These are phyloP conservation scores for Thyridium curvatum DNA, from an alignment of 2,329 filamentous ascomycete species.

Conservation along the genomic window DNA sequence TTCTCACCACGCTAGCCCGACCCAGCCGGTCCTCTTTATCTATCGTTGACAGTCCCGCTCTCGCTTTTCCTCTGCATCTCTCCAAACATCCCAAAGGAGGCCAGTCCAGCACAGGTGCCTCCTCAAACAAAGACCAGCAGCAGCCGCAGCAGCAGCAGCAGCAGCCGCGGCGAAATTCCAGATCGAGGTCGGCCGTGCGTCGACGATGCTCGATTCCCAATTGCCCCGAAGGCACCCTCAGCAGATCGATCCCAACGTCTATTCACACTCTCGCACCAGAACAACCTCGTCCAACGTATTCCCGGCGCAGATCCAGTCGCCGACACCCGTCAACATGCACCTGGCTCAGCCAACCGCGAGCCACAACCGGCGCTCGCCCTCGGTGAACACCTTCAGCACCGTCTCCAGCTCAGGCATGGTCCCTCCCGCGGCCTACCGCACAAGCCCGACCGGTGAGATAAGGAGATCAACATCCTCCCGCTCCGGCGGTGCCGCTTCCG, in stretches of 20 bases:
- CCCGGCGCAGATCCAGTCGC: constrained; percentile 23
- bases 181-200: background rate
- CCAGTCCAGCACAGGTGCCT: background rate
- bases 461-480: constrained; percentile 77
- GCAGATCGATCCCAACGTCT: constrained; percentile 24
- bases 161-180: too few relatives aligned
- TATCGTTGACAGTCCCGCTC: background rate
- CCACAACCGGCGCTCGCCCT: constrained; percentile 51
- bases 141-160: too few relatives aligned
- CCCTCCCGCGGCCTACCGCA: constrained; percentile 51
- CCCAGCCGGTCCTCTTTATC: background rate
- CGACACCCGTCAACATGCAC: constrained; percentile 20
- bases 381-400: constrained; percentile 65
- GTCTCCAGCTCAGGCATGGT: constrained; percentile 46
- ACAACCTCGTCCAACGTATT: constrained; percentile 52
- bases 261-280: constrained; percentile 48
- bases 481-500: constrained; percentile 45
- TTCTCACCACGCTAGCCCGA: background rate
- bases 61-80: background rate
- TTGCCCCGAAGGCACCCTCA: constrained; percentile 19
- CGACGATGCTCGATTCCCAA: constrained; percentile 22
- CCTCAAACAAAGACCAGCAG: background rate
- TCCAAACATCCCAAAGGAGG: background rate
- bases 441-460: constrained; percentile 49
- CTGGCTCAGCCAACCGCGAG: constrained; percentile 21